Base-by-base conservation (phyloP, 768 basidiomycete genomes). In the Pisolithus microcarpus region DNA sequence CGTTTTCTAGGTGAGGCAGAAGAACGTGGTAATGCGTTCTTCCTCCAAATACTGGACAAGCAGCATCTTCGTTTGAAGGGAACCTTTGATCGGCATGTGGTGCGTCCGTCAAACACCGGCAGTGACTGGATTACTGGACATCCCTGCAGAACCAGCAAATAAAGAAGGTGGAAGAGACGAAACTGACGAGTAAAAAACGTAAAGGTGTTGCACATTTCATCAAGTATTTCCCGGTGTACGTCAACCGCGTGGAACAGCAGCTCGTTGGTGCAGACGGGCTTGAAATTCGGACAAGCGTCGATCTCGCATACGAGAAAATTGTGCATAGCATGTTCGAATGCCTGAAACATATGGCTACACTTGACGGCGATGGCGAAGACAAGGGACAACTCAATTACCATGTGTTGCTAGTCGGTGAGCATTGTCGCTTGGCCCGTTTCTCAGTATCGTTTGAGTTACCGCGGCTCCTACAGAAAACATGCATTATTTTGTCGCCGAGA, bases 331-430 rank as follows among this genome's bases (percentile, higher is more conserved):
- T 98, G 81, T 94, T 98, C 61, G 93, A 91, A 42, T 86, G 82
- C 13, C 67, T 98, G 54, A 93, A 92, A 68, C 92, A 94, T 54
- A 91, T 98, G 81, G 95, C 94, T 10, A 98, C 96, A 66, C 71
- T 95, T 76, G 87, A 93, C 51, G 89, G 91, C 0, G 91, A 90
- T 50, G 87, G 81, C 0, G 95, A 98, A 62, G 94, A 93, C 66
- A 98, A 98, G 68, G 93, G 93, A 0, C 92, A 95, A 62, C 77
- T 98, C 48, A 97, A 97, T 66, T 96, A 91, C 57, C 92, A 96
- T 63, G 91, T 97, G 58, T 86, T 95, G 61, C 75, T 98, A 53
- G 87, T 97, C 51, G 95, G 95, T 94, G 61, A 60, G 87, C 67
- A 31, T 7, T 4, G 11, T 8, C n/a, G 11, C 5, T n/a, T 13